Conservation (phyloP, 495 filamentous ascomycete species). For the Penicillium bialowiezense region DNA sequence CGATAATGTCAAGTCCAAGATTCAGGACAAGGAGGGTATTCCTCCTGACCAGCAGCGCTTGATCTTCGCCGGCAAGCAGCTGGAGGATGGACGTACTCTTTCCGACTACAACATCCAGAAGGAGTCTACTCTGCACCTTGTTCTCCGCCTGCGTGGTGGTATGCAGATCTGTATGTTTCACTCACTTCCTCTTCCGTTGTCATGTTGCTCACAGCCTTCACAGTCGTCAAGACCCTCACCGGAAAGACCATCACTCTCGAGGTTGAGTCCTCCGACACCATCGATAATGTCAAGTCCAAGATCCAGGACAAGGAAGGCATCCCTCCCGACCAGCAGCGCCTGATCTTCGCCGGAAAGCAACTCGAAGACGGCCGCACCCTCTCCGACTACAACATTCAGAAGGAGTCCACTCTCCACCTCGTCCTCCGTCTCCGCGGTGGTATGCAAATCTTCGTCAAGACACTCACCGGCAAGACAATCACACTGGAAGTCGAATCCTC, state of each 20-base stretch:
- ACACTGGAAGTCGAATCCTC: slow-evolving; percentile 68
- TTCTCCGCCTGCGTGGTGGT: slow-evolving; percentile 95
- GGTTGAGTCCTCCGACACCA: slow-evolving; percentile 93
- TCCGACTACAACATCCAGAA: slow-evolving; percentile 99
- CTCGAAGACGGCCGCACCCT: slow-evolving; percentile 69
- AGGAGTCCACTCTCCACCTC: slow-evolving; percentile 67
- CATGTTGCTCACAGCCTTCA: slow-evolving; percentile 20
- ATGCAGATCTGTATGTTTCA: slow-evolving; percentile 89
- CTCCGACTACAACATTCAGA: slow-evolving; percentile 74
- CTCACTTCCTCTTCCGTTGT: slow-evolving; percentile 3
- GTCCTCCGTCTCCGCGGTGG: slow-evolving; percentile 71
- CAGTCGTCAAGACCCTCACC: slow-evolving; percentile 84
- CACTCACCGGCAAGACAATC: slow-evolving; percentile 69
- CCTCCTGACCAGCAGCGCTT: slow-evolving; percentile 97
- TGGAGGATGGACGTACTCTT: slow-evolving; percentile 94
- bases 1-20: slow-evolving; percentile 99
- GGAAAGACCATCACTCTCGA: slow-evolving; percentile 98
- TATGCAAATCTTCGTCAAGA: slow-evolving; percentile 76
- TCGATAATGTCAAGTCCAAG: slow-evolving; percentile 90
- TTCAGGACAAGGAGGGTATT: slow-evolving; percentile 99
- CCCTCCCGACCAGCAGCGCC: slow-evolving; percentile 72
- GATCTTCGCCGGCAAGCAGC: slow-evolving; percentile 98
- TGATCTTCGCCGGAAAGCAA: slow-evolving; percentile 73
- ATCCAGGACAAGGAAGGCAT: slow-evolving; percentile 80
- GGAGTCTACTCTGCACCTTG: slow-evolving; percentile 92